Conservation (phyloP, 805 yeast species). For the Clavispora santaluciae region DNA sequence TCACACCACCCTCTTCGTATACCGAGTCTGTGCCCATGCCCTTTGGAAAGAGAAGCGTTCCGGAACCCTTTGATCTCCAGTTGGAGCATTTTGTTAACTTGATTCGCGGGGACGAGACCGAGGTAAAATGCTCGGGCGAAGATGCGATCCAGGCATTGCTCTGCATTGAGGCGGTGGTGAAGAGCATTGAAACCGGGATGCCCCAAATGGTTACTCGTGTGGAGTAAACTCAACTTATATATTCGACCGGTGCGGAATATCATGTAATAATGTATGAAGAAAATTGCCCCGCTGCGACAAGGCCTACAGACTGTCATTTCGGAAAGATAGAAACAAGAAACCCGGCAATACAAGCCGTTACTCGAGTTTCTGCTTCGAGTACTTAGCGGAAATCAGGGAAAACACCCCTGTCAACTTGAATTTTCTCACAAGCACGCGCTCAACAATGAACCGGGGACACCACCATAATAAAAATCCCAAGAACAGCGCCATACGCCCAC, state of each 20-base stretch:
- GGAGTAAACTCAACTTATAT: no score
- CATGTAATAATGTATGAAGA: no score
- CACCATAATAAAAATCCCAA: constrained; percentile 29
- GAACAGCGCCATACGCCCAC: constrained; percentile 47
- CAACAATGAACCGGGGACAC: constrained; percentile 48
- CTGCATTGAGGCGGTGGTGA: constrained; percentile 32
- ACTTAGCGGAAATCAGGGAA: constrained; percentile 20
- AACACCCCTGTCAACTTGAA: constrained; percentile 26
- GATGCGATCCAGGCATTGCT: constrained; percentile 32
- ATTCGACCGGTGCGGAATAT: no score
- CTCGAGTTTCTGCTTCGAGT: constrained; percentile 12
- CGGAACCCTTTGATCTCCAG: constrained; percentile 36
- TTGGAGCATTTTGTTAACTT: constrained; percentile 35
- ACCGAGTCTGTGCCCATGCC: constrained; percentile 9
- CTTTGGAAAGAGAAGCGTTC: constrained; percentile 5
- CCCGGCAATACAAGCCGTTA: no score
- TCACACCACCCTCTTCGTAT: constrained; percentile 31
- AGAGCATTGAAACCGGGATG: constrained; percentile 26
- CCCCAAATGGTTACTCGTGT: constrained; percentile 18
- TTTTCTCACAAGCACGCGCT: constrained; percentile 33
- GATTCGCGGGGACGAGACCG: constrained; percentile 24
- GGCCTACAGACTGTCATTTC: no score
- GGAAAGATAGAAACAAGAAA: no score
- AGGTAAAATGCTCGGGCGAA: constrained; percentile 26
- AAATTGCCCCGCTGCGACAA: no score